Conservation (phyloP, 768 basidiomycete species). For the Clavulina sp. region DNA sequence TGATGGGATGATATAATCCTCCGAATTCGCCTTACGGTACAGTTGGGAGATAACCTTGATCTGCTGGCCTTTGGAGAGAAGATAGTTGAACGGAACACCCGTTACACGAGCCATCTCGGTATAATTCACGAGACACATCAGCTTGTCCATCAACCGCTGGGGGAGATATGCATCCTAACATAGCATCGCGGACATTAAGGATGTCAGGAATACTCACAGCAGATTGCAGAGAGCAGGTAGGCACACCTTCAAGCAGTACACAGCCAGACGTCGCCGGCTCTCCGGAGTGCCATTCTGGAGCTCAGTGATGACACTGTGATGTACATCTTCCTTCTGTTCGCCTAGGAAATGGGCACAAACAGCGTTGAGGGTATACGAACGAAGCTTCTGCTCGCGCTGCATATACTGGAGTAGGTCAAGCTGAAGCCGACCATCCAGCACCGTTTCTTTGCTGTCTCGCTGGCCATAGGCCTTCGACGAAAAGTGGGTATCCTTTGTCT, state of each 20-base stretch:
- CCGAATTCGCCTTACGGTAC: constrained; percentile 79
- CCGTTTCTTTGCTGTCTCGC: constrained; percentile 88
- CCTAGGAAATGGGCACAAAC: constrained; percentile 96
- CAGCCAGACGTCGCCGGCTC: constrained; percentile 78
- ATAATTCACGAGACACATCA: constrained; percentile 99
- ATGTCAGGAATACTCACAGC: not conserved
- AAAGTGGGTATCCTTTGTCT: constrained; percentile 88
- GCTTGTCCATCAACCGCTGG: constrained; percentile 86
- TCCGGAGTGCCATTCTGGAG: constrained; percentile 93
- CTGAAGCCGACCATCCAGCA: constrained; percentile 81
- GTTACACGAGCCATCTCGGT: constrained; percentile 99
- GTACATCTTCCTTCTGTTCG: constrained; percentile 98
- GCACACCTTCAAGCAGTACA: constrained; percentile 89
- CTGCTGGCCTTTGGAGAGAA: constrained; percentile 87
- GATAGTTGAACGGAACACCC: constrained; percentile 96
- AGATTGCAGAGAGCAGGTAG: not conserved
- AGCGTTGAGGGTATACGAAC: constrained; percentile 93
- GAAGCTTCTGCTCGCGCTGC: constrained; percentile 95
- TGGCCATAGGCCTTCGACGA: constrained; percentile 96
- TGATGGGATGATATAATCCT: constrained; percentile 78
- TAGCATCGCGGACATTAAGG: not conserved
- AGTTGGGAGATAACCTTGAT: constrained; percentile 97
- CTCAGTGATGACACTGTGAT: constrained; percentile 95
- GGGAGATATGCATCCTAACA: constrained; percentile 91
- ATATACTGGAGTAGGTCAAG: constrained; percentile 94